Evolutionary conservation across 169 alveolate species (phyloP).

Genomic region (Neospora caninum): DNA sequence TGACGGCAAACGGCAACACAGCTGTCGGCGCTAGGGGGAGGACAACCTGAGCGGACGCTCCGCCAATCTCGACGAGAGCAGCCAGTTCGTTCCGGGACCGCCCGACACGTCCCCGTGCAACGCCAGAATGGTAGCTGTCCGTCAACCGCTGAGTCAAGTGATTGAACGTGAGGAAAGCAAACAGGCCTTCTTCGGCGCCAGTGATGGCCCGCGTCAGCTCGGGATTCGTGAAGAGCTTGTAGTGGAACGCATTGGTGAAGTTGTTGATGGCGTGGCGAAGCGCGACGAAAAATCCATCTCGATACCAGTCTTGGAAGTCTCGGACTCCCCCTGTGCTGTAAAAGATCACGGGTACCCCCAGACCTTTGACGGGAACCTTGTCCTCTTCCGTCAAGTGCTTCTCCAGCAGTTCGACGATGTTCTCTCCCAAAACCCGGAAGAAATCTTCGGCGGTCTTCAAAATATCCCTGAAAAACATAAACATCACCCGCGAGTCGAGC

Average conservation of each 20-base stretch:
- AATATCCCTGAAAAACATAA: not conserved
- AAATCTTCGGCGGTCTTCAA: not conserved
- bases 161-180: constrained; percentile 34
- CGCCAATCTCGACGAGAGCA: constrained; percentile 51
- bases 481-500: not conserved
- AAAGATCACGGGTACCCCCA: constrained; percentile 50
- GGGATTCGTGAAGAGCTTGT: constrained; percentile 19
- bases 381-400: not conserved
- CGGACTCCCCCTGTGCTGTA: constrained; percentile 56
- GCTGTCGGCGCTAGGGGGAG: not conserved
- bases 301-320: constrained; percentile 45
- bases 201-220: constrained; percentile 40
- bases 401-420: not conserved
- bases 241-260: not conserved
- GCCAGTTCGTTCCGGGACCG: not conserved
- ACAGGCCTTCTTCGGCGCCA: constrained; percentile 47
- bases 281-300: constrained; percentile 34
- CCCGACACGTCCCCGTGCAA: not conserved
- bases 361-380: not conserved
- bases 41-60: constrained; percentile 47
- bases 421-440: not conserved
- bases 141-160: not conserved
- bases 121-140: not conserved
- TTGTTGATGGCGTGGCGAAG: constrained; percentile 6
- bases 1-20: constrained; percentile 15